Base-by-base conservation (phyloP, 2,329 filamentous ascomycete genomes). In the Didymosphaeria variabile region DNA sequence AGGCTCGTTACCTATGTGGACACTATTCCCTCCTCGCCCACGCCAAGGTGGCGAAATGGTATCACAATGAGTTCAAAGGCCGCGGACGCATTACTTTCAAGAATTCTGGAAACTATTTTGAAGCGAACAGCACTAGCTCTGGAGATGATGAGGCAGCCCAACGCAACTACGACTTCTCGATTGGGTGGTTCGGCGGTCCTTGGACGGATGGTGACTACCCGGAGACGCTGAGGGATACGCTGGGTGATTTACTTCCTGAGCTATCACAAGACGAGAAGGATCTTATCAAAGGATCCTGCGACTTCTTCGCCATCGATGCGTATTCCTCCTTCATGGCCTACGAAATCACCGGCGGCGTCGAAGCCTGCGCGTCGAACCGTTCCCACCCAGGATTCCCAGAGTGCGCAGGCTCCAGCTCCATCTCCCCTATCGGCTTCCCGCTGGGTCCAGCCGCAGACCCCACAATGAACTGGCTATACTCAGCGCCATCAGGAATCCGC, bases 121-220 rank as follows among this genome's bases (percentile, higher is more conserved):
- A 79, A 56, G 72, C 78, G 19, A 79, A 79, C 54, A 74, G 73
- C 34, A 75, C 74, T n/a, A 73, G 67, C 12, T 60, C 71, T 19
- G 77, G 64, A 6, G 79, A 81, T 58, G 66, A 71, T n/a, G 66
- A 72, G 12, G 77, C 79, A 6, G 70, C 71, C 5, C 76, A 79
- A 56, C 72, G 79, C n/a, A 75, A 76, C 58, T 80, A 76, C 54
- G 79, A 80, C 61, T 81, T 81, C 65, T 72, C 71, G 54, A 71
- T 80, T 23, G 80, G 80, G 5, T 82, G 80, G 80, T 83, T 83
- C 58, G 78, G 78, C 19, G 81, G 80, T 2, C 77, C 79, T n/a
- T 84, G 81, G 81, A 77, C 77, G 6, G 79, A 82, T 58, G 78
- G 79, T 38, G 79, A 81, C 63, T 81, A 81, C 57, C 79, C 79